phyloP scores from a whole-genome alignment of 495 filamentous ascomycete species.

The Hypoxylon lienhwacheense region DNA sequence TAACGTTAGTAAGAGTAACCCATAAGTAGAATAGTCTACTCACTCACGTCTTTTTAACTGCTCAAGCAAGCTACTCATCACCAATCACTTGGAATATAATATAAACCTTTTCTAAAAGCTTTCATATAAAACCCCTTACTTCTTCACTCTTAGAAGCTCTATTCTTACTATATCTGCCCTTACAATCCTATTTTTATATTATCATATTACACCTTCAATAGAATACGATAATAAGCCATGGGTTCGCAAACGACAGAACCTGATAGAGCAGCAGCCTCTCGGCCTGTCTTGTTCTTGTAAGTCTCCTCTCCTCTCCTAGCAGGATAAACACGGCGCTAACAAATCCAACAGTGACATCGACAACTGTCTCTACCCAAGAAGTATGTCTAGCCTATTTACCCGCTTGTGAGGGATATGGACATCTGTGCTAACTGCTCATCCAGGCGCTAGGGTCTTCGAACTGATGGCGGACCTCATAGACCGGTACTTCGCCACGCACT shows the following conservation, averaged over 20 bases:
- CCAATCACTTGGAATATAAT: too few species aligned
- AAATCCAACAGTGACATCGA: slow-evolving; percentile 74
- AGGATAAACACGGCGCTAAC: slow-evolving; percentile 2
- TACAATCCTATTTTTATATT: background rate
- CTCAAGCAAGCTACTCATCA: too few species aligned
- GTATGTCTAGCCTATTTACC: slow-evolving; percentile 42
- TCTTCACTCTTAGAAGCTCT: too few species aligned
- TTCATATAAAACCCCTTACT: too few species aligned
- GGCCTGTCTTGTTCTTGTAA: slow-evolving; percentile 54
- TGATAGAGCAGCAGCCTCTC: slow-evolving; percentile 24
- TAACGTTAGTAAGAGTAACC: too few species aligned
- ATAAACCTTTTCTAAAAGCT: too few species aligned
- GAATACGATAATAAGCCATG: slow-evolving; percentile 19
- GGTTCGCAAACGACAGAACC: slow-evolving; percentile 26
- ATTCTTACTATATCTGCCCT: too few species aligned
- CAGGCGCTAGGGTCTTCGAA: slow-evolving; percentile 70
- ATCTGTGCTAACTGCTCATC: slow-evolving; percentile 12
- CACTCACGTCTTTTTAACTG: too few species aligned
- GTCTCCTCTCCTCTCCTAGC: background rate
- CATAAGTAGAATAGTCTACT: too few species aligned
- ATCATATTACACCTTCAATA: background rate
- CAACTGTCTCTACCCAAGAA: slow-evolving; percentile 82
- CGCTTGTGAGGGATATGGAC: background rate
- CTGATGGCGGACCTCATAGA: slow-evolving; percentile 77
- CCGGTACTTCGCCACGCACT: slow-evolving; percentile 77